Conservation (phyloP, 257 asterid genomes). For the Rauvolfia tetraphylla region DNA sequence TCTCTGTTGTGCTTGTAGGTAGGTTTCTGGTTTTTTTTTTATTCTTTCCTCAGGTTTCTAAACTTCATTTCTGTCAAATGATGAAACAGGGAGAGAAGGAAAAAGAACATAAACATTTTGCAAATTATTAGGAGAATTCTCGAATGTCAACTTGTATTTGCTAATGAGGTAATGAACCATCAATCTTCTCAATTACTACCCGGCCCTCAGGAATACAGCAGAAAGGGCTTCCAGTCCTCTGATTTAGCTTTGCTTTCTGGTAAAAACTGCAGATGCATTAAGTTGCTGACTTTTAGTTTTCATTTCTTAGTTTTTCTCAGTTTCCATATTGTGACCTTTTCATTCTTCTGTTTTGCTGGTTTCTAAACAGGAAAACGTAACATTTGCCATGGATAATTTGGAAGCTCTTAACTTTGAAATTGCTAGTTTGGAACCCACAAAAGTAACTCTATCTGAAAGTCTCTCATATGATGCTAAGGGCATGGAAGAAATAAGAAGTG, state of each 20-base stretch:
- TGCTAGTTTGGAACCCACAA: slow-evolving; percentile 25
- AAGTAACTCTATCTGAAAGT: slow-evolving; percentile 27
- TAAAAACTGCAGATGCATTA: not conserved
- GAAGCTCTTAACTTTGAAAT: slow-evolving; percentile 14
- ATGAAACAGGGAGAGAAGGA: not conserved
- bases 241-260: not conserved
- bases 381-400: slow-evolving; percentile 22
- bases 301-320: not conserved
- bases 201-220: not conserved
- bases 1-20: not conserved
- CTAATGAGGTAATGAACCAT: not conserved
- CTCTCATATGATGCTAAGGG: slow-evolving; percentile 22
- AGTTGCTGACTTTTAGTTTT: not conserved
- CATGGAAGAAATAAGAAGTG: slow-evolving; percentile 31
- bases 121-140: not conserved
- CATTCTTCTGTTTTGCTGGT: slow-evolving; percentile 9
- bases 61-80: not conserved
- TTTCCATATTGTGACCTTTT: not conserved
- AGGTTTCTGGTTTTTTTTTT: not conserved
- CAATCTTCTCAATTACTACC: not conserved
- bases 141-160: not conserved
- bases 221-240: not conserved
- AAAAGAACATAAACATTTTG: not conserved
- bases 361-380: slow-evolving; percentile 9
- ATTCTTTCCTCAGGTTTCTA: not conserved